Base-by-base conservation (phyloP, 495 filamentous ascomycete species). In the Penicillium riverlandense region DNA sequence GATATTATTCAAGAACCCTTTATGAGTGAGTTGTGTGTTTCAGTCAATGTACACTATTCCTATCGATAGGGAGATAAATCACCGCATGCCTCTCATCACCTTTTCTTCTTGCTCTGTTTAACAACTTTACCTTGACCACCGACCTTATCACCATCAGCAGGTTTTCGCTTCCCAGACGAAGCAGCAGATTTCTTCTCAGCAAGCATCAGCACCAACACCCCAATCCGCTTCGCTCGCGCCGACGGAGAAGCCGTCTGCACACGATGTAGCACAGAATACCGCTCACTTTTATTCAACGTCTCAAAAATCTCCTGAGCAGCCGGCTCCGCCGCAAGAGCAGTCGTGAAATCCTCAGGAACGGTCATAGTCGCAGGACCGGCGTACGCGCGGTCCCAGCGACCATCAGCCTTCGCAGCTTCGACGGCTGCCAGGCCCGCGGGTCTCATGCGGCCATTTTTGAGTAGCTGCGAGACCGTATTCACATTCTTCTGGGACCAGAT, bases 301-400 rank as follows among this genome's bases (percentile, higher is more conserved):
- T 69, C 63, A 36, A 72, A 77, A 29, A 66, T 63, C 1, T 14
- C 31, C 42, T 33, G 44, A 6, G 73, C 75, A 27, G 34, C 44
- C 8, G 51, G 52, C 29, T 59, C 57, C 9, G 14, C 35, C 0
- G 35, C 48, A 45, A 78, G 38, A 11, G 59, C 65, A 6, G 35
- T 38, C 40, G 47, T 47, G 12, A 78, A 65, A 46, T 76, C 75
- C 1, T 54, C 57, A 4, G 75, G 72, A 7, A 76, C 63, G 22
- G 50, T 48, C 9, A 75, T 71, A 8, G 44, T 61, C 10, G 61
- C 66, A 3, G 68, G 57, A 1, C 69, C 67, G 9, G 66, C 64
- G 50, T 82, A 82, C 0, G 78, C 78, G 30, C 63, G 59, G 1
- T 68, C 69, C 77, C 77, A 80, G 0, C 76, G 63, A 7, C 77